Conservation (phyloP, 2,329 filamentous ascomycete species). For the Aspergillus fructus region DNA sequence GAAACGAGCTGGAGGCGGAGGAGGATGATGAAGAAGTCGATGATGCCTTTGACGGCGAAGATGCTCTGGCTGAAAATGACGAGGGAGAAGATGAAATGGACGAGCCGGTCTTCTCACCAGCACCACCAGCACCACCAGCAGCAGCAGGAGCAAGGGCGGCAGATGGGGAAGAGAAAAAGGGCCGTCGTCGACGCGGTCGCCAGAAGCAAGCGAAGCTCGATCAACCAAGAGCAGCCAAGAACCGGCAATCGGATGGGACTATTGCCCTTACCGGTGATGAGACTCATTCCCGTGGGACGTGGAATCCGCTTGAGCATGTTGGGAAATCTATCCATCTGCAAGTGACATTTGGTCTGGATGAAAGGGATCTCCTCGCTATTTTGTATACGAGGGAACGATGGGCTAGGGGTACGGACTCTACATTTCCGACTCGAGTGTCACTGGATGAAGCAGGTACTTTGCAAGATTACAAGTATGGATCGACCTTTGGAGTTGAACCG, state of each 20-base stretch:
- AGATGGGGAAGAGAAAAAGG: background rate
- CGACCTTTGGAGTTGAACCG: constrained; percentile 44
- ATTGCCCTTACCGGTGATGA: constrained; percentile 22
- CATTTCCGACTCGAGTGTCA: constrained; percentile 49
- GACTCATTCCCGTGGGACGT: constrained; percentile 38
- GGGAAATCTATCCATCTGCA: constrained; percentile 48
- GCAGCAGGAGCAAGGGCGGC: background rate
- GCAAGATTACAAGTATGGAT: constrained; percentile 40
- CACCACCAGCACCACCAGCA: background rate
- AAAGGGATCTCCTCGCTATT: constrained; percentile 50
- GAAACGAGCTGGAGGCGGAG: constrained; percentile 3
- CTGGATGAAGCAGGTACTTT: constrained; percentile 28
- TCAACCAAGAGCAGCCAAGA: constrained; percentile 11
- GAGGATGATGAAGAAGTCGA: constrained; percentile 16
- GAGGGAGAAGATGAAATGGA: constrained; percentile 7
- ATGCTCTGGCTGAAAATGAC: constrained; percentile 14
- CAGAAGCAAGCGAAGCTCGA: constrained; percentile 10
- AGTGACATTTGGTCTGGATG: constrained; percentile 52
- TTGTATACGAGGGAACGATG: constrained; percentile 52
- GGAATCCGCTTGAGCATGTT: constrained; percentile 35
- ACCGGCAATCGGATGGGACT: constrained; percentile 21
- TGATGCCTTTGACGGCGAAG: constrained; percentile 17
- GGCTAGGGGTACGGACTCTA: constrained; percentile 46
- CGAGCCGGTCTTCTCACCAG: background rate
- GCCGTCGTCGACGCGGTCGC: background rate